Conservation (phyloP, 2,329 filamentous ascomycete genomes). For the Calonectria pauciramosa region DNA sequence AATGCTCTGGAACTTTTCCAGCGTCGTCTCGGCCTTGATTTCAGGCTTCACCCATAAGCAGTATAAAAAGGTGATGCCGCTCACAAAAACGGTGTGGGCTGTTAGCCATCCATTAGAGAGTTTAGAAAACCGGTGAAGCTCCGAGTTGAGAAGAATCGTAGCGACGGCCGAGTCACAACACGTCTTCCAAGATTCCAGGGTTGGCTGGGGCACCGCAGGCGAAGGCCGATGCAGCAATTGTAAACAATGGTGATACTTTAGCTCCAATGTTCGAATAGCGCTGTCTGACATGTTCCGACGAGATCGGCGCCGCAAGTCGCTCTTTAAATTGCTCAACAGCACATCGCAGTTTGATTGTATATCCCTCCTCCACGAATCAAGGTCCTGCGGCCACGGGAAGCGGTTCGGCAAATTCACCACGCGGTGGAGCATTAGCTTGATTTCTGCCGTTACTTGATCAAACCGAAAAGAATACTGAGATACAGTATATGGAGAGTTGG, state of each 20-base stretch:
- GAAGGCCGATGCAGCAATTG: constrained; percentile 48
- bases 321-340: constrained; percentile 19
- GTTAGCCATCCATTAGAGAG: constrained; percentile 48
- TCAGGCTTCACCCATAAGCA: constrained; percentile 39
- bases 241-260: constrained; percentile 49
- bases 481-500: constrained; percentile 9
- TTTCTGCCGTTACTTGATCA: constrained; percentile 30
- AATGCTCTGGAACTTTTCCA: constrained; percentile 21
- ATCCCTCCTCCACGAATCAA: constrained; percentile 36
- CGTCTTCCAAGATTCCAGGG: constrained; percentile 37
- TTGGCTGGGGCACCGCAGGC: constrained; percentile 44
- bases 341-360: constrained; percentile 35
- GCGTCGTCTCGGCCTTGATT: constrained; percentile 9
- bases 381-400: constrained; percentile 43
- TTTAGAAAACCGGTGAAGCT: constrained; percentile 46
- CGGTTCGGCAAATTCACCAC: constrained; percentile 39
- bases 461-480: constrained; percentile 28
- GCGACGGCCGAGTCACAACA: constrained; percentile 47
- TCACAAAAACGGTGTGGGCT: constrained; percentile 48
- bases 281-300: constrained; percentile 31
- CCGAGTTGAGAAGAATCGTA: constrained; percentile 45
- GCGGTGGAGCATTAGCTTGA: constrained; percentile 28
- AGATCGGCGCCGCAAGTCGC: constrained; percentile 11
- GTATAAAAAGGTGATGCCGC: constrained; percentile 48
- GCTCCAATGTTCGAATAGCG: constrained; percentile 42